Evolutionary conservation across 257 asterid species (phyloP).

Genomic region (Gardenia jasminoides): DNA sequence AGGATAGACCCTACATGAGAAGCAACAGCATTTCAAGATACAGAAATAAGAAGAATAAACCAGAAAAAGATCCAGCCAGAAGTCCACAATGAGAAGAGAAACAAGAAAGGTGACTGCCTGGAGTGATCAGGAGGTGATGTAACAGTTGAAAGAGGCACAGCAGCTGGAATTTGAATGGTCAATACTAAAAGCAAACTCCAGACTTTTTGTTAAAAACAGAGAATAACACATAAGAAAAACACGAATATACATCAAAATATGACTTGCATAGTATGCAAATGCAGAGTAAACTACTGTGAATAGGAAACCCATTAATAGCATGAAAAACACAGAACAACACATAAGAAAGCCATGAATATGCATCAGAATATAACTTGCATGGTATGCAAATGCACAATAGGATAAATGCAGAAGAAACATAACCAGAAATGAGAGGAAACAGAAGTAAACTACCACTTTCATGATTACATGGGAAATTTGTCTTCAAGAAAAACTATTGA

Average conservation of each 20-base stretch:
- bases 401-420: background rate
- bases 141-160: too few relatives aligned
- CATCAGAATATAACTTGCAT: background rate
- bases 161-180: background rate
- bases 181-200: background rate
- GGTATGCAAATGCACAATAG: background rate
- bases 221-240: background rate
- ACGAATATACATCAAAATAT: background rate
- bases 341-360: background rate
- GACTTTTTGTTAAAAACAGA: background rate
- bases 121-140: too few relatives aligned
- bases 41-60: slow-evolving; percentile 11
- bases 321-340: background rate
- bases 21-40: slow-evolving; percentile 27
- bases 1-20: slow-evolving; percentile 77
- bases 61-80: slow-evolving; percentile 4
- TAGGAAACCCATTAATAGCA: too few relatives aligned
- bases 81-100: background rate
- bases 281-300: too few relatives aligned
- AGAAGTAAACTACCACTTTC: background rate
- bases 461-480: background rate
- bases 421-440: background rate
- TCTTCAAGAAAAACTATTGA: background rate
- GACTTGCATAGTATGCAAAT: background rate
- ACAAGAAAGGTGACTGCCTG: background rate